Percentiles rank a stretch among this genome's conserved stretches.
phyloP scores from a whole-genome alignment of 352 stramenopile species.

The Pythium plurisporium region DNA sequence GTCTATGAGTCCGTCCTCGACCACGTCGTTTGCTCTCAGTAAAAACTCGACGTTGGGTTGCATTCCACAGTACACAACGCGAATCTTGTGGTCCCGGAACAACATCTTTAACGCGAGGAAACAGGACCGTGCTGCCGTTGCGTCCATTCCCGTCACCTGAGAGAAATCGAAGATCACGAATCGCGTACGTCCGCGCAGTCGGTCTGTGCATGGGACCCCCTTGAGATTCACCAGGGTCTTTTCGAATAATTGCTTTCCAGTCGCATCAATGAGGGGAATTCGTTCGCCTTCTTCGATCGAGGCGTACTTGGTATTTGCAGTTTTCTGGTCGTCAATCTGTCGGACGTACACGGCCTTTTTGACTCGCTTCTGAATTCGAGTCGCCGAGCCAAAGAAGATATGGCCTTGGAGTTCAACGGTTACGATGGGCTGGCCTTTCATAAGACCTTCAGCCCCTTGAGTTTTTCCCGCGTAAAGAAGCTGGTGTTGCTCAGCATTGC shows the following conservation, averaged over 20 bases:
- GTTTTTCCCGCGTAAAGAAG: constrained; percentile 29
- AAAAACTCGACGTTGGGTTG: constrained; percentile 45
- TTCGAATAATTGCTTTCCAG: background rate
- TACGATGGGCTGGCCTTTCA: constrained; percentile 52
- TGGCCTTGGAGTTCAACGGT: constrained; percentile 66
- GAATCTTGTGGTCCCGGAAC: constrained; percentile 43
- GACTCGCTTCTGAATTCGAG: constrained; percentile 60
- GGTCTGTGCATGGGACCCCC: constrained; percentile 30
- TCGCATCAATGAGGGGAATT: constrained; percentile 25
- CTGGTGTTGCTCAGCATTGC: constrained; percentile 56
- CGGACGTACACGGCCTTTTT: constrained; percentile 59
- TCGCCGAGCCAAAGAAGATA: constrained; percentile 76
- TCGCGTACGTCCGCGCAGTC: constrained; percentile 30
- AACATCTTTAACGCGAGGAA: constrained; percentile 67
- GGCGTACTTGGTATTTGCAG: too few relatives aligned
- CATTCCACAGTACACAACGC: constrained; percentile 68
- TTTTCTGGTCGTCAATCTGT: background rate
- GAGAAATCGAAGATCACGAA: constrained; percentile 80
- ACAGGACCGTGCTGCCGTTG: constrained; percentile 63
- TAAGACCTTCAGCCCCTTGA: constrained; percentile 13
- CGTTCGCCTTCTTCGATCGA: constrained; percentile 15
- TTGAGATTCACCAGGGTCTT: constrained; percentile 41
- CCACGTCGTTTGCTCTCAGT: constrained; percentile 52
- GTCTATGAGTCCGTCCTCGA: constrained; percentile 14
- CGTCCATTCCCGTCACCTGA: constrained; percentile 73